phyloP scores from a whole-genome alignment of 139 green algal species.

The Tetradesmus lagerheimii region DNA sequence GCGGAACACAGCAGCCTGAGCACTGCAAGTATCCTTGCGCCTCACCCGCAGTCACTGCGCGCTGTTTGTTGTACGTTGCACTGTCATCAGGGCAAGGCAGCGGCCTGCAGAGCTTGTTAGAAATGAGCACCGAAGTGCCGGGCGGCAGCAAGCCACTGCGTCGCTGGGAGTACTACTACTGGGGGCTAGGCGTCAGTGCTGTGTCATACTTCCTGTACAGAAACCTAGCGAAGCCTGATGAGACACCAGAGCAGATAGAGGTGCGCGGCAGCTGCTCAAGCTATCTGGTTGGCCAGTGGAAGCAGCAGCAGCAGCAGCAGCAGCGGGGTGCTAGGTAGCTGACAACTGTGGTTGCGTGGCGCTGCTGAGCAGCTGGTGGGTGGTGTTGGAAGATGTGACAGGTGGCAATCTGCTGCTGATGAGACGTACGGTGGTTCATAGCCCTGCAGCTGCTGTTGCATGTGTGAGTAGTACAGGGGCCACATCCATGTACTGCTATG shows the following conservation, averaged over 20 bases:
- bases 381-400: too few relatives aligned
- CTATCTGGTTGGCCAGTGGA: not conserved
- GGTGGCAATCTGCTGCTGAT: too few relatives aligned
- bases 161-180: constrained; percentile 84
- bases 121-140: constrained; percentile 45
- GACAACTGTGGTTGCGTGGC: not conserved
- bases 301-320: not conserved
- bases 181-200: constrained; percentile 75
- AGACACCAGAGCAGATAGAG: constrained; percentile 43
- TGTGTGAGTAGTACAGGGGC: too few relatives aligned
- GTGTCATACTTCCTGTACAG: constrained; percentile 60
- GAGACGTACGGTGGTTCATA: too few relatives aligned
- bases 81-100: not conserved
- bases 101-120: not conserved
- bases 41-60: too few relatives aligned
- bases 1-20: not conserved
- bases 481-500: too few relatives aligned
- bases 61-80: too few relatives aligned
- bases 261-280: not conserved
- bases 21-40: not conserved
- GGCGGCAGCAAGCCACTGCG: constrained; percentile 62
- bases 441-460: too few relatives aligned
- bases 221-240: constrained; percentile 18
- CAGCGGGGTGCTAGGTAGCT: not conserved
- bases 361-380: too few relatives aligned